Base-by-base conservation (phyloP, 1,284 basidiomycete genomes). In the Sanguinoderma infundibulare region DNA sequence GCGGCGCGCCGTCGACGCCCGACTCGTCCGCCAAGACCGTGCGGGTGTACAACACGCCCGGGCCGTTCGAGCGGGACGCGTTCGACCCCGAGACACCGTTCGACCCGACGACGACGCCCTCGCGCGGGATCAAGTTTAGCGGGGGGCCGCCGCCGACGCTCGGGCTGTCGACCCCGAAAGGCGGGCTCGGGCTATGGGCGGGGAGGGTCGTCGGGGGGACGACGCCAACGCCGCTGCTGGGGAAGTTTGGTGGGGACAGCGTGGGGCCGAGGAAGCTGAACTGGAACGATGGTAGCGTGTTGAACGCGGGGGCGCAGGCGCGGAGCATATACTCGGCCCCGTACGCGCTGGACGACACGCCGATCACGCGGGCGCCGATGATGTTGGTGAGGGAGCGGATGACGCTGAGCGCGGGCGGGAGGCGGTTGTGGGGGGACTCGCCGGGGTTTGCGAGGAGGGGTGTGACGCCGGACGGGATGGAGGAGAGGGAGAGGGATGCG, bases 71-170 rank as follows among this genome's bases (percentile, higher is more conserved):
- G n/a, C n/a, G n/a, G n/a, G 75, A 73, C 53, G 61, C 65, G 34
- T 72, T 74, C 51, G 82, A 87, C 32, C 62, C 62, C 22, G 86
- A 85, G 53, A 75, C 80, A 5, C 80, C 83, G 3, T 91, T 90
- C 68, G 90, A 91, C 72, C 89, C 89, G 8, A 85, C 85, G 20
- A 88, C 88, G 22, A 91, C 89, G 5, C 89, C 89, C 1, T 90
- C 89, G 22, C 79, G 89, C 53, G 88, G 89, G 4, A 84, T 89
- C 66, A 83, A 77, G 67, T 83, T 90, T 63, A 64, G 62, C 50
- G 65, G 65, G 17, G 79, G 79, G 30, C 77, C 75, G 6, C 75
- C 81, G 5, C 87, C 87, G 63, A 78, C 81, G 34, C 62, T 66
- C 15, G 65, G 65, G 26, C 40, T 66, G 14, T 64, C 65, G 9